Evolutionary conservation across 2,329 filamentous ascomycete species (phyloP), one percentile per base, ranked within the genome.

Genomic region (Graphium sp.): DNA sequence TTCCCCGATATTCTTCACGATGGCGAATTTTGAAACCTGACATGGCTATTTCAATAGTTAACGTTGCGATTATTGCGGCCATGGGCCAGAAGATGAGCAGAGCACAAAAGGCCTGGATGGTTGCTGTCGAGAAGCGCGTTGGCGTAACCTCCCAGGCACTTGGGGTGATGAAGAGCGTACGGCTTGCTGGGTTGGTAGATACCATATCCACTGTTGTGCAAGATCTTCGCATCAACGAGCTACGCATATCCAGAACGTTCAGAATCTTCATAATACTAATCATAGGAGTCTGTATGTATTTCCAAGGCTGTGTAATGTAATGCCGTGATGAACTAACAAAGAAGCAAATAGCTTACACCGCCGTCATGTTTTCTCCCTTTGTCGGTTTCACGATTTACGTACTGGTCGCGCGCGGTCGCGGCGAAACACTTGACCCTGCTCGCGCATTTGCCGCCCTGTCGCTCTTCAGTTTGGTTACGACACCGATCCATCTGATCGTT

Each of bases 31-130:
- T 55, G 26, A 49, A 44, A 35, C 31, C 10, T 36, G 23, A 3
- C 52, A 56, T 51, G 4, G 60, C 56, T 0, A 42, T 47, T 2
- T 43, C 42, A 4, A 48, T 57, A 41, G 46, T 61, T 0, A 44
- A 44, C 12, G 48, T 53, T 3, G n/a, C n/a, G n/a, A n/a, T n/a
- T n/a, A n/a, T n/a, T n/a, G n/a, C n/a, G n/a, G n/a, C n/a, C n/a
- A n/a, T n/a, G n/a, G n/a, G n/a, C n/a, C n/a, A n/a, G n/a, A n/a
- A n/a, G n/a, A n/a, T n/a, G n/a, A n/a, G n/a, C n/a, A n/a, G n/a
- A n/a, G 36, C 19, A 2, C 52, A 56, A 26, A 41, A 33, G 5
- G 25, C 27, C 5, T 58, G 54, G 53, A 53, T 57, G 48, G 37
- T 31, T 0, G 39, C 30, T 7, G 46, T 52, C 5, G 43, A 57